Base-by-base conservation (phyloP, 2,329 filamentous ascomycete species). In the Curvularia sp. region DNA sequence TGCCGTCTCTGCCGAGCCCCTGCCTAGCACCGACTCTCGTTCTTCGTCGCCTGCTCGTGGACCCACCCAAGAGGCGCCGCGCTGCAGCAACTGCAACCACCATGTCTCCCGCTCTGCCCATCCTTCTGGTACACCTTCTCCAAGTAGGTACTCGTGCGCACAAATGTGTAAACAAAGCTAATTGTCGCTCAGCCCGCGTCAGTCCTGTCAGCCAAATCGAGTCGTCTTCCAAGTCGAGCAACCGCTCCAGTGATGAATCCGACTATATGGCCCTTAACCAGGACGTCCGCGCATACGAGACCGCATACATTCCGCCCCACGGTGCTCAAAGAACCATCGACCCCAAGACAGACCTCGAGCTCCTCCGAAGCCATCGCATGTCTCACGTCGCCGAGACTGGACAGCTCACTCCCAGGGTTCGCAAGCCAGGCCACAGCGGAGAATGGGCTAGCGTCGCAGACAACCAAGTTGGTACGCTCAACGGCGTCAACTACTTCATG, bases 301-400 rank as follows among this genome's bases (percentile, higher is more conserved):
- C 69, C 18, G 75, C 73, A 20, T 74, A 77, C 60, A 66, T 76
- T 52, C 70, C 70, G 43, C 67, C 72, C 12, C 55, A 61, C 22
- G 66, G 67, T 4, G 46, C 58, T 8, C 54, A 62, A 12, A 58
- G 59, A 10, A 67, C 73, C 31, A 64, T 69, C 28, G 73, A 77
- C 56, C 74, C 75, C 18, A 70, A 70, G n/a, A 70, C 66, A 24
- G 72, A 77, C 53, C 72, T 77, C 35, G 71, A 76, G 43, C 68
- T 82, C 26, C 78, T 83, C 55, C 75, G 81, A 54, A 81, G 68
- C 57, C 80, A 82, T 62, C 80, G 81, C 31, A 69, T 81, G 53
- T 83, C 81, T 5, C 81, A 82, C 61, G 81, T 80, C 31, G 81
- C 81, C 18, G 81, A 83, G 68, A 83, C 80, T 35, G 81, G 81